Conservation (phyloP, 306 rosid species). For the Morella rubra region DNA sequence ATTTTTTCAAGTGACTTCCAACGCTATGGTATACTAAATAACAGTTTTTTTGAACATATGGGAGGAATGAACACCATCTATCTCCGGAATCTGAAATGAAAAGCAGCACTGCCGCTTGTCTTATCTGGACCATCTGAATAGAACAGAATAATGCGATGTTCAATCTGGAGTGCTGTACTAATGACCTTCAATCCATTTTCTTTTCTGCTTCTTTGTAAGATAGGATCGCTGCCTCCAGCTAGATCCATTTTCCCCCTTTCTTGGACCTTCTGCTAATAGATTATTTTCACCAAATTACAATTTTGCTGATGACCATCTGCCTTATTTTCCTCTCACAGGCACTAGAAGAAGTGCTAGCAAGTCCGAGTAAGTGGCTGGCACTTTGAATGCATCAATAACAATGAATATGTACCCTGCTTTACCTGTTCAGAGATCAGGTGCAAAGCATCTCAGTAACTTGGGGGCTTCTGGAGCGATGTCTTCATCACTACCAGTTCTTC, state of each 20-base stretch:
- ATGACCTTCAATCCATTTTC: not conserved
- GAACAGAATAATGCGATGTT: not conserved
- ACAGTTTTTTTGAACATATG: not conserved
- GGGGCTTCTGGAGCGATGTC: slow-evolving; percentile 41
- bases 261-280: no score
- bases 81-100: not conserved
- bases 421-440: slow-evolving; percentile 29
- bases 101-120: not conserved
- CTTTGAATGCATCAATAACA: not conserved
- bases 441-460: slow-evolving; percentile 26
- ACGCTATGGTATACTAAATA: not conserved
- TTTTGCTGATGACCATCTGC: slow-evolving; percentile 4
- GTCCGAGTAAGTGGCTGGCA: not conserved
- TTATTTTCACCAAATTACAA: not conserved
- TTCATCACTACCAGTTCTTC: slow-evolving; percentile 53
- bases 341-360: not conserved
- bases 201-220: not conserved
- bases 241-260: no score
- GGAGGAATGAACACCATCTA: not conserved
- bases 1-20: not conserved
- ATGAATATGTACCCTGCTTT: slow-evolving; percentile 25
- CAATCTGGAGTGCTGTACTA: no score
- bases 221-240: no score
- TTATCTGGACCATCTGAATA: not conserved
- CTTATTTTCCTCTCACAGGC: slow-evolving; percentile 21